Base-by-base conservation (phyloP, 371 early-diverging fungal genomes). In the Nematocida sp. region DNA sequence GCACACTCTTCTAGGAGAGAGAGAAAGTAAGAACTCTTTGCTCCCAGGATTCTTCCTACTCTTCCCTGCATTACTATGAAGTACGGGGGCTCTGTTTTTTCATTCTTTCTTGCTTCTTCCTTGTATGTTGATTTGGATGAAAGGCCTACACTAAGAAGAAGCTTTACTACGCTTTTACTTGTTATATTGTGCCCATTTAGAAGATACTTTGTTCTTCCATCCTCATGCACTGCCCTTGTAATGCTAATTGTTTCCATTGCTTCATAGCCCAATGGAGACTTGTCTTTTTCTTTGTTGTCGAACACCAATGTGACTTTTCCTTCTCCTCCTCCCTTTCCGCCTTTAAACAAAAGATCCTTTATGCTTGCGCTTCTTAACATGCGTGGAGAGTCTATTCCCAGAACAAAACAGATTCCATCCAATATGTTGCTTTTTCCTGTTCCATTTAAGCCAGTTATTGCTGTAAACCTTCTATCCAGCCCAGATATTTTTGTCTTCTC, bases 401-500 rank as follows among this genome's bases (percentile, higher is more conserved):
- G 86, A 3, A 92, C 95, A 85, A 99, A 99, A 80, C 97, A 93
- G 78, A 99, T 94, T 28, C 95, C 94, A 82, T 98, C 99, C 30
- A 99, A 86, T 57, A 99, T 91, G 85, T 98, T 98, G 23, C 94
- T 94, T 82, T 99, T 99, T 45, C 99, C 99, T 2, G 93, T 91
- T 26, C 99, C 99, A 82, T 99, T 99, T 40, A 97, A 86, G 39
- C 99, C 99, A 2, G 98, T 98, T 78, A 99, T 95, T 32, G 97
- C 96, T 81, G 94, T 99, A 84, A 97, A 97, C 23, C 49, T 48
- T 33, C 49, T 76, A 77, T 79, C 80, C 35, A 84, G 32, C 20
- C 78, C 65, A 2, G 49, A 66, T 18, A 84, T 63, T 25, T 57
- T 47, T 18, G 79, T 79, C 38, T 50, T 77, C 11, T 75, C 38